Percentiles rank a stretch among this genome's conserved stretches.
Evolutionary conservation across 108 stramenopile genomes (phyloP).

Genomic region (Mediolabrus comicus): DNA sequence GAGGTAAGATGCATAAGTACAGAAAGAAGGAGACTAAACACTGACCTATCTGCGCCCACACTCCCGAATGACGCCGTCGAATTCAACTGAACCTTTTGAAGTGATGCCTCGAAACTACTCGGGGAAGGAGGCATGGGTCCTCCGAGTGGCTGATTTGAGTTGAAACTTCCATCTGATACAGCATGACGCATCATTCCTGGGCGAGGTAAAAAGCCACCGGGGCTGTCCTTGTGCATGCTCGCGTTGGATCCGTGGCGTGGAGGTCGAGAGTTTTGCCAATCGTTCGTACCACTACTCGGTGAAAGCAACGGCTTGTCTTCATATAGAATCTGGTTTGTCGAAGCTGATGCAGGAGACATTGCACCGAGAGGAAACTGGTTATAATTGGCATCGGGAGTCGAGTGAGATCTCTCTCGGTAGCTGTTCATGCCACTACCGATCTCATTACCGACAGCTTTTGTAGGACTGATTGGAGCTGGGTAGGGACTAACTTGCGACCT

Average conservation of each 20-base stretch:
- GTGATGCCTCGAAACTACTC: constrained; percentile 17
- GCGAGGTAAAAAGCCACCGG: constrained; percentile 13
- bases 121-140: constrained; percentile 1
- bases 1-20: background rate
- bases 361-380: constrained; percentile 31
- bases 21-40: constrained; percentile 12
- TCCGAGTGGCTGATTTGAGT: constrained; percentile 11
- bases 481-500: too few species aligned
- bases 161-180: constrained; percentile 35
- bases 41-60: constrained; percentile 6
- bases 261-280: constrained; percentile 44
- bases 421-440: too few species aligned
- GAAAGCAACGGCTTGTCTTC: constrained; percentile 35
- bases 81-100: constrained; percentile 9
- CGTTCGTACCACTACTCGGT: constrained; percentile 17
- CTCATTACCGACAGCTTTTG: background rate
- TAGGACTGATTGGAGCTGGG: background rate
- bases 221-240: constrained; percentile 11
- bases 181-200: constrained; percentile 17
- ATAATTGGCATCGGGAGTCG: constrained; percentile 30
- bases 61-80: constrained; percentile 15
- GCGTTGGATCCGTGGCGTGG: constrained; percentile 26
- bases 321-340: constrained; percentile 22
- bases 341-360: constrained; percentile 21
- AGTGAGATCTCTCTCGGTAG: constrained; percentile 39